Evolutionary conservation across 1,284 basidiomycete species (phyloP).

Genomic region (Sporisorium exsertum): DNA sequence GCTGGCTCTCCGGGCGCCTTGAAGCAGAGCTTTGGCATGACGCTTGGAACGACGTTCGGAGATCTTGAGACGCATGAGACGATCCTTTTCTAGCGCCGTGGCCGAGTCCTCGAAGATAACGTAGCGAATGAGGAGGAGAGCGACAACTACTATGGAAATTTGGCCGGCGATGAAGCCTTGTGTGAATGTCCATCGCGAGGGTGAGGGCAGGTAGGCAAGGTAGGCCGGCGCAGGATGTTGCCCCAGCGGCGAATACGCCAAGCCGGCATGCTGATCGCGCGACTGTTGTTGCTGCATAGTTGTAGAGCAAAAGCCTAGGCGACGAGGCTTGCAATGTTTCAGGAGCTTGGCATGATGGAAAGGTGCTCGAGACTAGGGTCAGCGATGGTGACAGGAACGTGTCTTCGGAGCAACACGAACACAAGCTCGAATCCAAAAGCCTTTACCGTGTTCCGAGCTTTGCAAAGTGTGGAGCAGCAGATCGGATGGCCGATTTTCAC

Average conservation of each 20-base stretch:
- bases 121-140: slow-evolving; percentile 70
- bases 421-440: background rate
- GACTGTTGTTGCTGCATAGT: slow-evolving; percentile 18
- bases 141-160: slow-evolving; percentile 69
- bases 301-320: background rate
- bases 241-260: slow-evolving; percentile 12
- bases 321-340: background rate
- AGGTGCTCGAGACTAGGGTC: background rate
- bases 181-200: slow-evolving; percentile 71
- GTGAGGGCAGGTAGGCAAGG: slow-evolving; percentile 24
- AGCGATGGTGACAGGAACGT: background rate
- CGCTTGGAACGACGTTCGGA: slow-evolving; percentile 44
- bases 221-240: slow-evolving; percentile 26
- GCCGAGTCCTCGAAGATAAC: slow-evolving; percentile 73
- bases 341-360: background rate
- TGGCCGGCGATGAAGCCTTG: slow-evolving; percentile 74
- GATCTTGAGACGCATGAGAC: slow-evolving; percentile 51
- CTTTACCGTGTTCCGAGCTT: background rate
- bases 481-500: no score
- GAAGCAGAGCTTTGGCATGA: slow-evolving; percentile 40
- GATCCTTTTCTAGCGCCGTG: slow-evolving; percentile 46
- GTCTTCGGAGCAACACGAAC: no score
- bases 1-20: slow-evolving; percentile 22
- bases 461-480: no score
- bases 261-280: slow-evolving; percentile 12